Base-by-base conservation (phyloP, 345 rosid species). In the Excoecaria agallocha region DNA sequence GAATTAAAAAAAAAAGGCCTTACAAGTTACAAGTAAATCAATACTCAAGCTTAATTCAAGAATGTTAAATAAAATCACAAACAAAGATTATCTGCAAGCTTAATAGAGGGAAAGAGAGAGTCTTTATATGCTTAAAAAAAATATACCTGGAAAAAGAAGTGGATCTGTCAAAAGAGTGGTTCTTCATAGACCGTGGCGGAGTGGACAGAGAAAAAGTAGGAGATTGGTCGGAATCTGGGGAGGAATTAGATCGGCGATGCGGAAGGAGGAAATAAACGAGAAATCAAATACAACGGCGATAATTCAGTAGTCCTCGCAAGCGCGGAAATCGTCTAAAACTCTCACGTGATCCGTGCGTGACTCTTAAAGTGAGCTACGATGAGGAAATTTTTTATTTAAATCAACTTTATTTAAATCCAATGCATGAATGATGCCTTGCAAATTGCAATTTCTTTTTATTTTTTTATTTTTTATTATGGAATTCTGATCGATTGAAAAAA, bases 231-330 rank as follows among this genome's bases (percentile, higher is more conserved):
- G 80, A 79, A 77, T 68, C 75, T 54, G 76, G 71, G 22, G 0
- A 60, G 41, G 22, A n/a, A 25, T 66, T 17, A 39, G 79, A 77
- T 74, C 84, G 83, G 81, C 83, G 81, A 77, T 79, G 41, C 66
- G 66, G 49, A 64, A 58, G 71, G 50, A 30, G 37, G 13, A 30
- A 39, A 43, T 66, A 62, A 72, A 51, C 79, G 83, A 81, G 85
- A 83, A 83, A 85, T 75, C 78, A 75, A 81, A 80, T 76, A 79
- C 83, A 65, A 67, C 85, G 86, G 80, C 88, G 83, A 82, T 85
- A 74, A 78, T 80, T 82, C 74, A 71, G 45, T 25, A 56, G 38
- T 75, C 76, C 69, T 81, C 78, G 82, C 13, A 8, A 39, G 65
- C 74, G 70, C 62, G 56, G 71, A 76, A 68, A 82, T 82, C 84